Percentiles rank a stretch among this genome's conserved stretches.
These are phyloP conservation scores for Erysimum cheiri DNA, from an alignment of 441 rosid genomes.

Conservation along the genomic window DNA sequence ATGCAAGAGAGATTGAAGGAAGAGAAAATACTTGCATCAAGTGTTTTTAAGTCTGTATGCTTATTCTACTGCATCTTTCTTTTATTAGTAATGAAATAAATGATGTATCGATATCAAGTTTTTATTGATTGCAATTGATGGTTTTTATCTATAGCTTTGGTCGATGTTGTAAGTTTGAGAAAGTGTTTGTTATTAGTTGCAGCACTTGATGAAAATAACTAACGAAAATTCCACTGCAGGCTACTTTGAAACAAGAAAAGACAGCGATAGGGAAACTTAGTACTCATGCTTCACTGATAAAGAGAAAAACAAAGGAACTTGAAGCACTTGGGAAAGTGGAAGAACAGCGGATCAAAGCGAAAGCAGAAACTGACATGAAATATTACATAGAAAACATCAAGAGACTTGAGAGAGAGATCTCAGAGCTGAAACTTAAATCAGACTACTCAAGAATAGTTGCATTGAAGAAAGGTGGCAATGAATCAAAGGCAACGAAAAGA, in stretches of 20 bases:
- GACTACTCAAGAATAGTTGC: slow-evolving; percentile 84
- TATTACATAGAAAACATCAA: slow-evolving; percentile 68
- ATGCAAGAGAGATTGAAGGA: background rate
- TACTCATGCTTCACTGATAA: slow-evolving; percentile 49
- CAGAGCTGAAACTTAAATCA: slow-evolving; percentile 72
- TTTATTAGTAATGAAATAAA: background rate
- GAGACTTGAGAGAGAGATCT: slow-evolving; percentile 80
- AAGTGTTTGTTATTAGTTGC: slow-evolving; percentile 4
- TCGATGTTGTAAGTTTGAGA: slow-evolving; percentile 5
- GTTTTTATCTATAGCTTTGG: slow-evolving; percentile 1
- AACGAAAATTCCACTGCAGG: slow-evolving; percentile 56
- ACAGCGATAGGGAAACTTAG: slow-evolving; percentile 65
- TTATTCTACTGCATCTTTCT: slow-evolving; percentile 3
- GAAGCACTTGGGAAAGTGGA: slow-evolving; percentile 69
- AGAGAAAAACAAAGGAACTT: slow-evolving; percentile 68
- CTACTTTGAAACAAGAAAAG: slow-evolving; percentile 78
- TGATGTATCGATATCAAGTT: background rate
- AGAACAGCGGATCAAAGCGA: slow-evolving; percentile 65
- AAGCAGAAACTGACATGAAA: slow-evolving; percentile 67
- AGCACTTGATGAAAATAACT: slow-evolving; percentile 9
- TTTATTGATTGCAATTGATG: slow-evolving; percentile 18
- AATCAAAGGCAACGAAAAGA: slow-evolving; percentile 47
- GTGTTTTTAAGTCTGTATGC: background rate
- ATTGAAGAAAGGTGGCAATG: slow-evolving; percentile 70
- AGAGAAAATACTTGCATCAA: background rate